These are phyloP conservation scores for Zasmidium citrigriseum DNA, from an alignment of 2,329 filamentous ascomycete species.

Conservation along the genomic window DNA sequence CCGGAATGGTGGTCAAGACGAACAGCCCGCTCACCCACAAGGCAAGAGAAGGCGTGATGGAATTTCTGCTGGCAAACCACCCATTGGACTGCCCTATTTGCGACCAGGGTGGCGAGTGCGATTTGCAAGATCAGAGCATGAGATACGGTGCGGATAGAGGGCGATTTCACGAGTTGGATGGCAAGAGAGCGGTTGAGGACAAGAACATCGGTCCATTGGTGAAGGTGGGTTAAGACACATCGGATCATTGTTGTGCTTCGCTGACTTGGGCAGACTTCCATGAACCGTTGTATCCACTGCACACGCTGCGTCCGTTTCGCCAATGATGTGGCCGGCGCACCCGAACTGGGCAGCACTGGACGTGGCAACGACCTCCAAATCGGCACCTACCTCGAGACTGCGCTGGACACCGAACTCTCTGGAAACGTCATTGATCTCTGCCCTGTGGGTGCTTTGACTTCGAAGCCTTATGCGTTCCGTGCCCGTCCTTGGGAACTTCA, in stretches of 20 bases:
- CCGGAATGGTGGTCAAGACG: constrained; percentile 99
- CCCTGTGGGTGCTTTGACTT: constrained; percentile 93
- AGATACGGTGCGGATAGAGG: constrained; percentile 94
- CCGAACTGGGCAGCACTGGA: constrained; percentile 90
- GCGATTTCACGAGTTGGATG: constrained; percentile 91
- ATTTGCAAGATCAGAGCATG: constrained; percentile 99
- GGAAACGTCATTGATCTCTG: constrained; percentile 98
- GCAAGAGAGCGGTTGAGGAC: constrained; percentile 97
- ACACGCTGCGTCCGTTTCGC: constrained; percentile 96
- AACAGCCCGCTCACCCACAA: constrained; percentile 96
- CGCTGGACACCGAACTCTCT: constrained; percentile 90
- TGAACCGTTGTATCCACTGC: constrained; percentile 99
- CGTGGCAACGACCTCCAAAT: constrained; percentile 98
- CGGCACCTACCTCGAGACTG: constrained; percentile 93
- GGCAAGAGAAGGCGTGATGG: constrained; percentile 98
- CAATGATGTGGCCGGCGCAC: constrained; percentile 94
- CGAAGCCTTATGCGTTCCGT: constrained; percentile 97
- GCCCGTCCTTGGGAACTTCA: constrained; percentile 96
- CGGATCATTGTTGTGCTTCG: neutral
- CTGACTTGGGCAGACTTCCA: constrained; percentile 69
- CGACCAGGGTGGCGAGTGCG: constrained; percentile 98
- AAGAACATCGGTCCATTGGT: constrained; percentile 98
- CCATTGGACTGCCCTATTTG: constrained; percentile 96
- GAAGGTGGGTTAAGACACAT: constrained; percentile 57
- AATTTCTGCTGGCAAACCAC: constrained; percentile 95